Conservation (phyloP, 352 stramenopile species). For the Aphanomyces euteiches region DNA sequence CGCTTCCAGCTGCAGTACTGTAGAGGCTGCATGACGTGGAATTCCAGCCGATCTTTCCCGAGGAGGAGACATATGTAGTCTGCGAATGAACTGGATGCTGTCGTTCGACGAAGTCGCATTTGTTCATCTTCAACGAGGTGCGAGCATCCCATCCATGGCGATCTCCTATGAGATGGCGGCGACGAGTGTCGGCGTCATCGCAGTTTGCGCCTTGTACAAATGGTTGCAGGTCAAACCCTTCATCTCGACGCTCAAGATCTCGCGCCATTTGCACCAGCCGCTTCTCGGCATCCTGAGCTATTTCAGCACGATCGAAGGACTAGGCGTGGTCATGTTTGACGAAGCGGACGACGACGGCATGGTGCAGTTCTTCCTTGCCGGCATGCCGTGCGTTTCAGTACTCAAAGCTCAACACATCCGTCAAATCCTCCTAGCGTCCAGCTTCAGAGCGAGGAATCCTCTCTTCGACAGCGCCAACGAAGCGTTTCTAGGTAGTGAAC, state of each 20-base stretch:
- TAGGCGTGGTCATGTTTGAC: constrained; percentile 3
- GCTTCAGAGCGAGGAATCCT: background rate
- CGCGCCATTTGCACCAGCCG: background rate
- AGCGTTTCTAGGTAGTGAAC: background rate
- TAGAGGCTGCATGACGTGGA: too few relatives aligned
- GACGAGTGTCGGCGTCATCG: too few relatives aligned
- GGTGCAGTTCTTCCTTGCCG: background rate
- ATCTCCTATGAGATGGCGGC: too few relatives aligned
- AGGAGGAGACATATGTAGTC: too few relatives aligned
- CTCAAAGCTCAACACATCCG: background rate
- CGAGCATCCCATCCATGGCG: too few relatives aligned
- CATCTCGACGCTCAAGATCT: background rate
- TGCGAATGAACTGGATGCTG: too few relatives aligned
- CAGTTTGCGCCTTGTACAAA: too few relatives aligned
- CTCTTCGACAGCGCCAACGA: constrained; percentile 3
- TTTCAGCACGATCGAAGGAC: background rate
- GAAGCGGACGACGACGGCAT: constrained; percentile 20
- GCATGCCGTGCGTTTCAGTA: background rate
- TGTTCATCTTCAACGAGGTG: too few relatives aligned
- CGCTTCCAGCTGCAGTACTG: too few relatives aligned
- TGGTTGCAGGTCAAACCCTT: constrained; percentile 3
- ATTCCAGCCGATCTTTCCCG: too few relatives aligned
- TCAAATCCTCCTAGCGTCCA: constrained; percentile 5
- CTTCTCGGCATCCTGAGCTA: background rate
- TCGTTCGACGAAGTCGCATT: too few relatives aligned